Percentiles rank a stretch among this genome's conserved stretches.
These are phyloP conservation scores for Raphanus hybrid DNA, from an alignment of 441 rosid genomes.

Conservation along the genomic window DNA sequence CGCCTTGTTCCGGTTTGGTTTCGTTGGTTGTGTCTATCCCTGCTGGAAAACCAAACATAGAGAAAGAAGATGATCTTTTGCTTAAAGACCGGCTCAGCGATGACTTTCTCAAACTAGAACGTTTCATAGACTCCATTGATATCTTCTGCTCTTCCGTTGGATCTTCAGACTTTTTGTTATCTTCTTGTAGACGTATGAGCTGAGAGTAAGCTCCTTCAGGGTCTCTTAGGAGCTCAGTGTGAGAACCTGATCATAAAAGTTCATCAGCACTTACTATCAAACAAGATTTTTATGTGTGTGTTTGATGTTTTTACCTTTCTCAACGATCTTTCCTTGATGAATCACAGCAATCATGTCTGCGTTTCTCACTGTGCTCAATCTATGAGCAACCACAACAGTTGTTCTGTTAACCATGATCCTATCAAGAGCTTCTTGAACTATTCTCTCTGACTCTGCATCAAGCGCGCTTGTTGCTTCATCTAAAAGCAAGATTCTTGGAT, in stretches of 20 bases:
- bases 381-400: slow-evolving; percentile 50
- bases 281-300: not conserved
- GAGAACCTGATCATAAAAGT: slow-evolving; percentile 59
- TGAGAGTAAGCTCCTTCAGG: slow-evolving; percentile 71
- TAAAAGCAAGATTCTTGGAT: slow-evolving; percentile 47
- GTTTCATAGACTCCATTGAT: slow-evolving; percentile 41
- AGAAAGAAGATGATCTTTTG: slow-evolving; percentile 56
- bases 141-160: slow-evolving; percentile 39
- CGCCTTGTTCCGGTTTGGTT: slow-evolving; percentile 28
- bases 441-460: slow-evolving; percentile 50
- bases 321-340: slow-evolving; percentile 42
- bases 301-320: slow-evolving; percentile 27
- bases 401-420: slow-evolving; percentile 44
- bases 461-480: slow-evolving; percentile 58
- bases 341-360: slow-evolving; percentile 47
- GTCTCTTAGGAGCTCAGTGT: slow-evolving; percentile 61
- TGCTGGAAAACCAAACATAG: slow-evolving; percentile 52
- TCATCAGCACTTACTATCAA: slow-evolving; percentile 13
- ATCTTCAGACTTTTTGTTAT: slow-evolving; percentile 43
- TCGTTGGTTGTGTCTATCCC: slow-evolving; percentile 41
- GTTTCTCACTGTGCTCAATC: slow-evolving; percentile 40
- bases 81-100: slow-evolving; percentile 54
- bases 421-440: slow-evolving; percentile 51
- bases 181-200: slow-evolving; percentile 62
- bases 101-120: slow-evolving; percentile 45